phyloP scores from a whole-genome alignment of 2,329 filamentous ascomycete genomes.

The Aureobasidium musti region DNA sequence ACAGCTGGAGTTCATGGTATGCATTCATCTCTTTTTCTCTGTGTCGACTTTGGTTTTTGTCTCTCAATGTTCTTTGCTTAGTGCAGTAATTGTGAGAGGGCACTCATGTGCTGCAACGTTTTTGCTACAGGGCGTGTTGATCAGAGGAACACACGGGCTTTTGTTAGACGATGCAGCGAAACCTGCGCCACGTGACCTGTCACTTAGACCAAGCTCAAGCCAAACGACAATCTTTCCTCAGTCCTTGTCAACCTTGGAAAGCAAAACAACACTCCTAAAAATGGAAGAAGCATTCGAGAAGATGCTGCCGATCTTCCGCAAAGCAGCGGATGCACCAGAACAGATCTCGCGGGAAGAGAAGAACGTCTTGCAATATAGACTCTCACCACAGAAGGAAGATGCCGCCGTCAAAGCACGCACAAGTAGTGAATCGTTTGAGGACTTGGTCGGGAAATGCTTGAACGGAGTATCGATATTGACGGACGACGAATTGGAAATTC shows the following conservation, averaged over 20 bases:
- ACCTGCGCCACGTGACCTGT: no score
- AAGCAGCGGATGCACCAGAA: slow-evolving; percentile 11
- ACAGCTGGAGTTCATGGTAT: slow-evolving; percentile 17
- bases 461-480: slow-evolving; percentile 6
- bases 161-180: no score
- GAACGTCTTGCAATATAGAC: slow-evolving; percentile 9
- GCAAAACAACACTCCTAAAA: neutral
- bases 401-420: slow-evolving; percentile 8
- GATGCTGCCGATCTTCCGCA: slow-evolving; percentile 10
- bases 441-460: slow-evolving; percentile 13
- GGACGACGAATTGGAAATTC: neutral
- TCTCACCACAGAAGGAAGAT: neutral
- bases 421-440: neutral
- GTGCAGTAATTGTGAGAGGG: no score
- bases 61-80: no score
- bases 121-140: no score
- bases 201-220: no score
- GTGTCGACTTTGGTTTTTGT: neutral
- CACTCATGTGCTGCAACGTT: no score
- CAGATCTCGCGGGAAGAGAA: slow-evolving; percentile 1
- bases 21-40: slow-evolving; percentile 13
- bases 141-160: no score
- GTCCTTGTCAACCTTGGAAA: neutral
- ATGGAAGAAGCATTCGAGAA: slow-evolving; percentile 8
- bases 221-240: no score